These are phyloP conservation scores for Annulohypoxylon truncatum DNA, from an alignment of 2,329 filamentous ascomycete genomes.

Conservation along the genomic window DNA sequence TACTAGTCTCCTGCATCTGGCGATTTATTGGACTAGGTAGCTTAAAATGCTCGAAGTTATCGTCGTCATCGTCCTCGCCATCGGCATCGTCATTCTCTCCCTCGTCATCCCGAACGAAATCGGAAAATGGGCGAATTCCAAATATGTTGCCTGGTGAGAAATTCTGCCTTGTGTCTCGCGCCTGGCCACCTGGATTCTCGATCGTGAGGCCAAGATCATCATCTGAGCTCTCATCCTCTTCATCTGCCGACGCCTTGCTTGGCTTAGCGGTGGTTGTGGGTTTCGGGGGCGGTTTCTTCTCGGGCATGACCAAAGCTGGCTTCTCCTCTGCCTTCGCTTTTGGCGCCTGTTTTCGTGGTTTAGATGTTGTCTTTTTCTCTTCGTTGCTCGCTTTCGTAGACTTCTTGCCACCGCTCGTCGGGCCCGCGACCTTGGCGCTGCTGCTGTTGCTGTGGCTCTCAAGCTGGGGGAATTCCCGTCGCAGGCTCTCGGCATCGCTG, in stretches of 20 bases:
- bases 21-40: conserved; percentile 65
- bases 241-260: conserved; percentile 48
- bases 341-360: conserved; percentile 43
- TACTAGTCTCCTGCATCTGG: conserved; percentile 46
- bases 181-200: conserved; percentile 68
- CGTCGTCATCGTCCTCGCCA: conserved; percentile 60
- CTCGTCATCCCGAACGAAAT: conserved; percentile 61
- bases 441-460: conserved; percentile 49
- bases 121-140: conserved; percentile 61
- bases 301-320: conserved; percentile 30
- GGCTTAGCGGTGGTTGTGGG: conserved; percentile 51
- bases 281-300: conserved; percentile 43
- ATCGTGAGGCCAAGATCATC: conserved; percentile 68
- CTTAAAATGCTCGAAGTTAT: conserved; percentile 58
- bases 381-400: conserved; percentile 37
- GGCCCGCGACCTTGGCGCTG: conserved; percentile 31
- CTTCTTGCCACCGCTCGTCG: conserved; percentile 24
- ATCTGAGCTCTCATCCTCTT: conserved; percentile 64
- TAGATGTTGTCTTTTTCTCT: conserved; percentile 43
- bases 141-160: conserved; percentile 63
- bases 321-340: conserved; percentile 37
- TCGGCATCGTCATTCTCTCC: conserved; percentile 57
- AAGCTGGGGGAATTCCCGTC: conserved; percentile 75
- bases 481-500: conserved; percentile 71
- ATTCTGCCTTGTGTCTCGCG: conserved; percentile 51